phyloP scores from a whole-genome alignment of 805 yeast species.

The Candida michaelii region DNA sequence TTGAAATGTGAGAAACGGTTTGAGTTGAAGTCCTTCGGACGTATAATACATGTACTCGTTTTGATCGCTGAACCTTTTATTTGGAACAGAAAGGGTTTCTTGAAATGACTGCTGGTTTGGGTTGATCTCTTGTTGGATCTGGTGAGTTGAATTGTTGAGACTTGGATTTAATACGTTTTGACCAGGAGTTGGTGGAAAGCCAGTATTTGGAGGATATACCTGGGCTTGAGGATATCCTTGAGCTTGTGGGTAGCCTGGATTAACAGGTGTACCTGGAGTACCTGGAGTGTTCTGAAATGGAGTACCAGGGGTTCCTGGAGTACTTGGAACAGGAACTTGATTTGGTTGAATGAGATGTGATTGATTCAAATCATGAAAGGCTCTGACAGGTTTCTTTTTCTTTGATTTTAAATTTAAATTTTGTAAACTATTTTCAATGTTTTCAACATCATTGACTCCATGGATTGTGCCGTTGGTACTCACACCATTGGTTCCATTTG shows the following conservation, averaged over 20 bases:
- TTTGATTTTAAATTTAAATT: slow-evolving; percentile 1
- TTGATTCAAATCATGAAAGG: slow-evolving; percentile 25
- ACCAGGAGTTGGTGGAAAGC: not conserved
- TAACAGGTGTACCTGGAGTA: no score
- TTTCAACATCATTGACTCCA: not conserved
- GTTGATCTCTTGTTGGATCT: slow-evolving; percentile 4
- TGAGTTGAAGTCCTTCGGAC: slow-evolving; percentile 33
- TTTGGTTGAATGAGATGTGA: not conserved
- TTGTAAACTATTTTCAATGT: slow-evolving; percentile 3
- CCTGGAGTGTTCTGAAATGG: no score
- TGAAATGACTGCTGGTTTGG: not conserved
- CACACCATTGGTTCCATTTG: not conserved
- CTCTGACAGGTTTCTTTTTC: slow-evolving; percentile 29
- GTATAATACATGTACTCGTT: slow-evolving; percentile 22
- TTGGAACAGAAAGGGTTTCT: slow-evolving; percentile 16
- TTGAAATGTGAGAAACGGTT: slow-evolving; percentile 66
- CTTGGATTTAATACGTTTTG: not conserved
- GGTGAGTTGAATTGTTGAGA: not conserved
- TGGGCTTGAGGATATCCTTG: no score
- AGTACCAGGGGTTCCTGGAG: not conserved
- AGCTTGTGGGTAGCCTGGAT: no score
- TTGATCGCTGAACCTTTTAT: slow-evolving; percentile 23
- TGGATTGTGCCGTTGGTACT: not conserved
- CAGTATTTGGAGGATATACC: no score
- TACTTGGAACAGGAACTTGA: not conserved